Evolutionary conservation across 208 protist species (phyloP), one percentile per base, ranked within the genome.

Genomic region (Trypanosoma brucei): DNA sequence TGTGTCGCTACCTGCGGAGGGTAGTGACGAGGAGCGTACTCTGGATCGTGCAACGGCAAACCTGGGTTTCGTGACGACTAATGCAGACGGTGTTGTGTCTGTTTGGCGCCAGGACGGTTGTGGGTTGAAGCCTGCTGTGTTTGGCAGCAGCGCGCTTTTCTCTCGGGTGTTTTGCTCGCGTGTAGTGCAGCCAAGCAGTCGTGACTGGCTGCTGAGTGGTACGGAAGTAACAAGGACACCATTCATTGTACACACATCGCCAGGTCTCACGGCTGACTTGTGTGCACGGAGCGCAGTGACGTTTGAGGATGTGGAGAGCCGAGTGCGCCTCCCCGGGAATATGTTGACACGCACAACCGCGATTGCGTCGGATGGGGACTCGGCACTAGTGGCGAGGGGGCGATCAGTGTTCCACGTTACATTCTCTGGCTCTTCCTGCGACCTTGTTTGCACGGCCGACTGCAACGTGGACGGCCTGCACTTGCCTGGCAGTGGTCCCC

Each of bases 21-120:
- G 56, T 2, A 4, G 31, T 33, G 42, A 56, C 13, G 57, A n/a
- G 49, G 44, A 49, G 52, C 50, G 59, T n/a, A 3, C 33, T 31
- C 59, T 83, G 53, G 55, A 66, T 38, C 34, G 14, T 13, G 75
- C 75, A 14, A 86, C 66, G 31, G 60, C 71, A 36, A 64, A 76
- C 30, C 70, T 93, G 0, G 78, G 87, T 46, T 83, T 93, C 57
- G 76, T 93, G 9, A 91, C 81, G 34, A 62, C 58, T 31, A 77
- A 79, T 35, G 56, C 34, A 57, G 81, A 91, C 52, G 79, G 75
- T 8, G 57, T 70, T 11, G 62, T 91, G 44, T 78, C 81, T 35
- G 65, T 93, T 31, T 93, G 87, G 84, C 69, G 74, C 13, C 68
- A 68, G 3, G 37, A 73, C 2, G 59, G 55, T 33, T 35, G 63